Base-by-base conservation (phyloP, 2,329 filamentous ascomycete species). In the Colletotrichum abscissum region DNA sequence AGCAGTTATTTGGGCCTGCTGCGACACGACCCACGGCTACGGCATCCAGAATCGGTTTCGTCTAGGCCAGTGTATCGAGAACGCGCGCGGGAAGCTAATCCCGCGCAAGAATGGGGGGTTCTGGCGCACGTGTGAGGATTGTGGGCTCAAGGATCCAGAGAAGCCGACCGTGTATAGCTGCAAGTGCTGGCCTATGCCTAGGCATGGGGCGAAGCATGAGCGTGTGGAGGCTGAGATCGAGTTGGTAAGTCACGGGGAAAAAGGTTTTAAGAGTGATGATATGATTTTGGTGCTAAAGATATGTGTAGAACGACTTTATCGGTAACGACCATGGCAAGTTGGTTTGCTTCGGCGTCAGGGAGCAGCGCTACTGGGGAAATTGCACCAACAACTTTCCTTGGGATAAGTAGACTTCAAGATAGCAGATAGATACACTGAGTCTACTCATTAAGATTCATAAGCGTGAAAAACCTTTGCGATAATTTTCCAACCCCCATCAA, bases 401-500 rank as follows among this genome's bases (percentile, higher is more conserved):
- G 54, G 2, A 19, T 14, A 42, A 8, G 0, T 22, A 14, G 12
- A 56, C 54, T 12, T 12, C 54, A 11, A 26, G 26, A 11, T 49
- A n/a, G 19, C 19, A 49, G 19, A 22, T n/a, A n/a, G 4, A 22
- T 49, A 42, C 5, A 42, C 5, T 42, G 2, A 42, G 3, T 3
- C 0, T 9, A n/a, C 8, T 4, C 4, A 4, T 22, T 0, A 30
- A 14, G 22, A 56, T 5, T 56, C 83, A 24, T 67, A 74, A 22
- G 58, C 65, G 9, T 74, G 72, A 14, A 73, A 75, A 2, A 72
- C 66, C 69, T 74, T 75, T 2, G 69, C 63, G 59, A 75, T 69
- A 26, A 73, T 62, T 26, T 66, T 63, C 72, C 74, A 75, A 24
- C 67, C 57, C 8, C 66, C 72, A 12, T 75, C 72, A 24, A 67